These are phyloP conservation scores for Tieghemiomyces parasiticus DNA, from an alignment of 192 early-diverging fungal species.

Conservation along the genomic window DNA sequence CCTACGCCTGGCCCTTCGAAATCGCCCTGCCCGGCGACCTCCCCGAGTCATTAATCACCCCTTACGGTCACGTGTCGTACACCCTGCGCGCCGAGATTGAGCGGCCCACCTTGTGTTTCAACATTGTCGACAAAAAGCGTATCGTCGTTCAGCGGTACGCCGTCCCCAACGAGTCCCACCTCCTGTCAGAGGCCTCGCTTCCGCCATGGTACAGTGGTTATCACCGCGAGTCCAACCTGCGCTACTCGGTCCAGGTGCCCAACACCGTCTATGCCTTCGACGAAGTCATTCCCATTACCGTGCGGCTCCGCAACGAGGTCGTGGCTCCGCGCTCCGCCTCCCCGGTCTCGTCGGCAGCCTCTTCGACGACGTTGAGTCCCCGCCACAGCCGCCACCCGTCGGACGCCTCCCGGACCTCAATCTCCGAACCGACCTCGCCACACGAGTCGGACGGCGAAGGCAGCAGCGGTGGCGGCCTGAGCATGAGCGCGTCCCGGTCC, in stretches of 20 bases:
- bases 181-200: neutral
- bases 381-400: neutral
- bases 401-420: too few species aligned
- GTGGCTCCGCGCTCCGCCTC: too few species aligned
- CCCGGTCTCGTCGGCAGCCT: neutral
- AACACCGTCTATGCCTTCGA: conserved; percentile 3
- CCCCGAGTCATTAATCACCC: neutral
- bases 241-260: conserved; percentile 5
- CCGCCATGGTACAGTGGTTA: conserved; percentile 9
- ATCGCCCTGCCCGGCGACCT: conserved; percentile 7
- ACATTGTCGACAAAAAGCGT: conserved; percentile 4
- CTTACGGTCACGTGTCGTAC: conserved; percentile 5
- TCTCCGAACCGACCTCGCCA: neutral
- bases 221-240: conserved; percentile 6
- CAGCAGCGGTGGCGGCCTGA: neutral
- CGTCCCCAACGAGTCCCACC: conserved; percentile 1
- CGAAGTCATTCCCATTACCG: conserved; percentile 1
- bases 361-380: neutral
- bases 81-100: conserved; percentile 6
- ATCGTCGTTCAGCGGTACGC: conserved; percentile 7
- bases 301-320: neutral
- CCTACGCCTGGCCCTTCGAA: conserved; percentile 10
- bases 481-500: neutral
- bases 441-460: neutral
- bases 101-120: conserved; percentile 5